phyloP scores from a whole-genome alignment of 78 protist genomes.

The Pelomyxa schiedti region DNA sequence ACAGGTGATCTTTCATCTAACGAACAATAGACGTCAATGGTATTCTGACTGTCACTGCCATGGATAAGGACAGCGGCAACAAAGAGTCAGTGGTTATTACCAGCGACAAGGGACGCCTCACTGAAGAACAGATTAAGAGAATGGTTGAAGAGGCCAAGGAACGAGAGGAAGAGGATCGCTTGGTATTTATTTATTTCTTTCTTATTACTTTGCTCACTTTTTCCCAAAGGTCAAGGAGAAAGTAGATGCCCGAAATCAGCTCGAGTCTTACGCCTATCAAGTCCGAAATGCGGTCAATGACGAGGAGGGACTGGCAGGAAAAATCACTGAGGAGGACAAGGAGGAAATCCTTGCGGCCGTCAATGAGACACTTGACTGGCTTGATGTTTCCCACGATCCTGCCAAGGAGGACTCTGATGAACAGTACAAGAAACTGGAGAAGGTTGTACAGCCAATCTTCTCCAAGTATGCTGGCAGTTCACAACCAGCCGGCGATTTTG shows the following conservation, averaged over 20 bases:
- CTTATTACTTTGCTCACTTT: too few relatives aligned
- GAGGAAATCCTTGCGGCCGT: slow-evolving; percentile 55
- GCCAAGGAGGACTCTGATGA: slow-evolving; percentile 91
- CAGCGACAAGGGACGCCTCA: slow-evolving; percentile 69
- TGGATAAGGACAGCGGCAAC: slow-evolving; percentile 82
- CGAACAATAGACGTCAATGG: slow-evolving; percentile 80
- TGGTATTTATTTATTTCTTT: too few relatives aligned
- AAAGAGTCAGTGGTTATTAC: slow-evolving; percentile 49
- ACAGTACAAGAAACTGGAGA: slow-evolving; percentile 80
- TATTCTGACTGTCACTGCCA: slow-evolving; percentile 87
- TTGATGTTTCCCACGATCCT: slow-evolving; percentile 75
- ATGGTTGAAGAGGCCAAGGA: slow-evolving; percentile 90
- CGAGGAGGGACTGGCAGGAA: slow-evolving; percentile 69
- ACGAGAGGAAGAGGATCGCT: slow-evolving; percentile 73
- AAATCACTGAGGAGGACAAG: slow-evolving; percentile 85
- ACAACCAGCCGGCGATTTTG: slow-evolving; percentile 39
- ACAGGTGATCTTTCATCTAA: too few relatives aligned
- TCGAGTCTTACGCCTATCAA: slow-evolving; percentile 73
- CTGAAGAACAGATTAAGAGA: slow-evolving; percentile 76
- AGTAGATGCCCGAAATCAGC: slow-evolving; percentile 67
- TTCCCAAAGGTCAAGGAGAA: slow-evolving; percentile 16
- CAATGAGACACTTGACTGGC: slow-evolving; percentile 82
- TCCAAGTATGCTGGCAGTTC: slow-evolving; percentile 70
- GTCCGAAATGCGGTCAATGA: slow-evolving; percentile 45
- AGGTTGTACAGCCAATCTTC: slow-evolving; percentile 87